A percentile compares a stretch with the other conserved stretches of the same genome.
phyloP scores from a whole-genome alignment of 441 rosid genomes.

The Erodium texanum region DNA sequence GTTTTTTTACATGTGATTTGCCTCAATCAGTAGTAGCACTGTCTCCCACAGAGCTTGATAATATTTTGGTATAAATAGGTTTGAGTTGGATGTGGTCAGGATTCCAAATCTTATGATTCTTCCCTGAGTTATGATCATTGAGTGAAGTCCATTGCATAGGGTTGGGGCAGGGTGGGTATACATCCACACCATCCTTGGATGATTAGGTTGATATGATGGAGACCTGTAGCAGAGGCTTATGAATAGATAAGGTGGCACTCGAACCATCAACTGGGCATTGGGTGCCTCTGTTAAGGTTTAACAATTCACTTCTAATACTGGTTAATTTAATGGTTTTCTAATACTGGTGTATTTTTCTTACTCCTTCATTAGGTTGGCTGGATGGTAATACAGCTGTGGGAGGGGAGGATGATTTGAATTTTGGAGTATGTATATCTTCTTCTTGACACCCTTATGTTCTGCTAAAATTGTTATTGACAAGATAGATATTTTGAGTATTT shows the following conservation, averaged over 20 bases:
- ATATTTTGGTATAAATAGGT: neutral
- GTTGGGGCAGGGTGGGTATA: neutral
- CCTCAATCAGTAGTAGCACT: neutral
- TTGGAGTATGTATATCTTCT: conserved; percentile 47
- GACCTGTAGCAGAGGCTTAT: neutral
- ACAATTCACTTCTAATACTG: neutral
- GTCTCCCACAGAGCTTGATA: neutral
- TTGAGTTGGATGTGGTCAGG: neutral
- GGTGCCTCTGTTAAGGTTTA: conserved; percentile 3
- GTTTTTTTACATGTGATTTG: neutral
- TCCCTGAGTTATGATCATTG: neutral
- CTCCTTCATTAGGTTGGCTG: conserved; percentile 39
- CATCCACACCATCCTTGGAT: neutral
- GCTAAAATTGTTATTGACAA: neutral
- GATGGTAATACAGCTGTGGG: conserved; percentile 29
- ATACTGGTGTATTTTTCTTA: conserved; percentile 6
- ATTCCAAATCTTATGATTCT: neutral
- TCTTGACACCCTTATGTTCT: conserved; percentile 11
- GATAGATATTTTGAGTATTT: neutral
- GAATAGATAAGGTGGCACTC: neutral
- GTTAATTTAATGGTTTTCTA: conserved; percentile 11
- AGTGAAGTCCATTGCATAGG: neutral
- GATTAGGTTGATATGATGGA: neutral
- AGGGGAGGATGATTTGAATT: conserved; percentile 45
- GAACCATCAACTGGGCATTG: neutral